Conservation (phyloP, 495 filamentous ascomycete genomes). For the Hypoxylon cercidicola region DNA sequence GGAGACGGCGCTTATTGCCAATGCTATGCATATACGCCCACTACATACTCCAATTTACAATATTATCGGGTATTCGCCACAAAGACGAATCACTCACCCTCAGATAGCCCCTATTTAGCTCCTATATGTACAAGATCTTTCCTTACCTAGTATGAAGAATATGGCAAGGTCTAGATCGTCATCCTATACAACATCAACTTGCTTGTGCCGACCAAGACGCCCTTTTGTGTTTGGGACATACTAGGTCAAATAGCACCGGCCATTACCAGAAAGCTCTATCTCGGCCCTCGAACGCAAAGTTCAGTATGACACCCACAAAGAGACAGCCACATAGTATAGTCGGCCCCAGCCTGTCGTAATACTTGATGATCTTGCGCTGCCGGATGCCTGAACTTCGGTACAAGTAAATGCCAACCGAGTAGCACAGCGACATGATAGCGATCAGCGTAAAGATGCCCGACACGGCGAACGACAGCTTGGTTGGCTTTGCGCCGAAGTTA, state of each 20-base stretch:
- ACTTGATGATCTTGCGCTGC: constrained; percentile 80
- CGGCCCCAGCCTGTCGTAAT: constrained; percentile 90
- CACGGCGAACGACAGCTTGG: constrained; percentile 67
- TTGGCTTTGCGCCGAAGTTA: constrained; percentile 74
- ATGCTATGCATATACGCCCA: background rate
- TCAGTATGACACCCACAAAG: constrained; percentile 76
- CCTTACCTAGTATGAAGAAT: background rate
- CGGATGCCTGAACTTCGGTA: constrained; percentile 88
- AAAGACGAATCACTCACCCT: background rate
- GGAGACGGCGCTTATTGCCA: too few relatives aligned
- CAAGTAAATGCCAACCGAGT: constrained; percentile 83
- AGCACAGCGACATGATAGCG: constrained; percentile 77
- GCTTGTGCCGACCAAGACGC: too few relatives aligned
- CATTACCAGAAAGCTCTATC: constrained; percentile 52
- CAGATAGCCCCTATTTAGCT: background rate
- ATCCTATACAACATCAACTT: too few relatives aligned
- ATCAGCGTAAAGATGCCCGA: constrained; percentile 84
- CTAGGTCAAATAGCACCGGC: too few relatives aligned
- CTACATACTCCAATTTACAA: background rate
- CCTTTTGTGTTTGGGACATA: too few relatives aligned
- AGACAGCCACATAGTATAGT: constrained; percentile 79
- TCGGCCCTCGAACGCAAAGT: constrained; percentile 73
- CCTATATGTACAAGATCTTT: background rate
- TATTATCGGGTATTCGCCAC: background rate
- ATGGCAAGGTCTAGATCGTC: too few relatives aligned